Conservation (phyloP, 768 basidiomycete species). For the Pulveroboletus sp. region DNA sequence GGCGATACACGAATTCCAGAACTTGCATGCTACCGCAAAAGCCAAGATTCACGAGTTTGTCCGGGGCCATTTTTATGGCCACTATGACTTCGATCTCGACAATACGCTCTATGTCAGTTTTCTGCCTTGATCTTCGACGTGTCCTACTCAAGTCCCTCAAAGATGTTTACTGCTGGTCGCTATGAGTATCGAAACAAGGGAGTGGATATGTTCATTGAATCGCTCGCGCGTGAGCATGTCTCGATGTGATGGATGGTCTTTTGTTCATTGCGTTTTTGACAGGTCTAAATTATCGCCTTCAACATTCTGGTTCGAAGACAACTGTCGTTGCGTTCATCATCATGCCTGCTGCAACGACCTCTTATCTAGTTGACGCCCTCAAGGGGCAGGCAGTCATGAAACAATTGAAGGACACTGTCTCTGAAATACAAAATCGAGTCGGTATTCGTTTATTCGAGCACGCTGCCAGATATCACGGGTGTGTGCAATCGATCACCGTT, state of each 20-base stretch:
- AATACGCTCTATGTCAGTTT: constrained; percentile 75
- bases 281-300: constrained; percentile 59
- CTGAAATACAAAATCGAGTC: constrained; percentile 90
- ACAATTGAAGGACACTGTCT: constrained; percentile 92
- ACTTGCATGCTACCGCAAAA: constrained; percentile 87
- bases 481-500: constrained; percentile 23
- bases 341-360: constrained; percentile 94
- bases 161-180: constrained; percentile 99
- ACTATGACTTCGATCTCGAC: constrained; percentile 94
- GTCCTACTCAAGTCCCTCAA: constrained; percentile 8
- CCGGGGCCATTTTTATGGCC: constrained; percentile 96
- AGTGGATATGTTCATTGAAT: constrained; percentile 99
- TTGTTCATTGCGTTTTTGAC: neutral
- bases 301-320: constrained; percentile 58
- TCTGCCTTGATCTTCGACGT: neutral
- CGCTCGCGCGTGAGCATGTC: constrained; percentile 69
- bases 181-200: constrained; percentile 99
- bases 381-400: constrained; percentile 98
- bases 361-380: constrained; percentile 95
- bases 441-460: constrained; percentile 92
- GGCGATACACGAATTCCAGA: constrained; percentile 99
- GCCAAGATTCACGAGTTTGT: constrained; percentile 99
- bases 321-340: constrained; percentile 99
- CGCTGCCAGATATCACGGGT: constrained; percentile 90
- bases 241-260: neutral